These are phyloP conservation scores for Stromatinia cepivora DNA, from an alignment of 2,329 filamentous ascomycete genomes.

Conservation along the genomic window DNA sequence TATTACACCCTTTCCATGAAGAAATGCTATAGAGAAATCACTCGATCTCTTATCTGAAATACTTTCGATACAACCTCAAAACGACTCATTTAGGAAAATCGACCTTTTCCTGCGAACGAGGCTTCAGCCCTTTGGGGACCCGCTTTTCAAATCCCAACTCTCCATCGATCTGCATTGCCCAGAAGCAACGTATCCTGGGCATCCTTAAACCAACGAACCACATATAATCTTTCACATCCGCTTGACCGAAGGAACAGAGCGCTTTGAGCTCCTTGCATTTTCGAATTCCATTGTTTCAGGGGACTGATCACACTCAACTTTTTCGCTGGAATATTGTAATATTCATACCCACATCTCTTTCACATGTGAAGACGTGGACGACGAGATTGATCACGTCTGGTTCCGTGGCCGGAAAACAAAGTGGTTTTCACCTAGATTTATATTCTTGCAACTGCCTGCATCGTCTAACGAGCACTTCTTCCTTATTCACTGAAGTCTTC, in stretches of 20 bases:
- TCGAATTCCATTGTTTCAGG: neutral
- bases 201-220: neutral
- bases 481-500: neutral
- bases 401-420: neutral
- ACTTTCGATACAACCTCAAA: neutral
- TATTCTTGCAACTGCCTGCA: neutral
- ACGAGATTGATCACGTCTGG: neutral
- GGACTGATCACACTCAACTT: neutral
- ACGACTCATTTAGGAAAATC: neutral
- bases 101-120: neutral
- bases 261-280: neutral
- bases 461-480: neutral
- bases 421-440: slow-evolving; percentile 3
- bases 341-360: neutral
- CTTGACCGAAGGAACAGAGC: slow-evolving; percentile 15
- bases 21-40: too few species aligned
- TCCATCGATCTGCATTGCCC: slow-evolving; percentile 10
- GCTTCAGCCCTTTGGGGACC: neutral
- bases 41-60: neutral
- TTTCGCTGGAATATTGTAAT: neutral
- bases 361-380: slow-evolving; percentile 12
- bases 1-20: too few species aligned
- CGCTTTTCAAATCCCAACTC: neutral
- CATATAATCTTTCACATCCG: slow-evolving; percentile 16
- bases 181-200: neutral